These are phyloP conservation scores for Alternaria infectoria DNA, from an alignment of 2,329 filamentous ascomycete genomes.

Conservation along the genomic window DNA sequence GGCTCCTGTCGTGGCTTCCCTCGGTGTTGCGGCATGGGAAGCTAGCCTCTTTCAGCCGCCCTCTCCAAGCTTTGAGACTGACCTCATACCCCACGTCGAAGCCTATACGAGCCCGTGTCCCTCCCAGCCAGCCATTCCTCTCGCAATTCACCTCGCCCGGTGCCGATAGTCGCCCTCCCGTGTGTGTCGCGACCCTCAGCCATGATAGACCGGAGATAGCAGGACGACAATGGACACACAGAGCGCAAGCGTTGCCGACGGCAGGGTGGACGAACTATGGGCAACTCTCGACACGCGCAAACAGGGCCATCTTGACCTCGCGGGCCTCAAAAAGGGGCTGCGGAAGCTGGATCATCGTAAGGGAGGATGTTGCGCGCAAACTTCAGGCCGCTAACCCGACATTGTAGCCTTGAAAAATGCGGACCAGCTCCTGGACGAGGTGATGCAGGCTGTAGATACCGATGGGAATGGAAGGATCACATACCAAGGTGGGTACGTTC, in stretches of 20 bases:
- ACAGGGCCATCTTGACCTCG: constrained; percentile 81
- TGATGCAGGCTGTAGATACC: constrained; percentile 82
- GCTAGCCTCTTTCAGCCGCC: constrained; percentile 32
- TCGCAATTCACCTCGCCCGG: constrained; percentile 27
- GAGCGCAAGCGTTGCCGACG: constrained; percentile 78
- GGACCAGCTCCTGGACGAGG: constrained; percentile 79
- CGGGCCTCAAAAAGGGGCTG: constrained; percentile 82
- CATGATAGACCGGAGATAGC: constrained; percentile 50
- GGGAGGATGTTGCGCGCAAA: constrained; percentile 37
- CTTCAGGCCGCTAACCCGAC: constrained; percentile 27
- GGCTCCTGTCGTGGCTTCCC: constrained; percentile 17
- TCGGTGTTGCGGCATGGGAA: constrained; percentile 17
- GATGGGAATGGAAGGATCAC: constrained; percentile 89
- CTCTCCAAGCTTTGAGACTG: constrained; percentile 30
- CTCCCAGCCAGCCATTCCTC: constrained; percentile 27
- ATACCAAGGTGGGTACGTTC: constrained; percentile 70
- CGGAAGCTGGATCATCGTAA: constrained; percentile 90
- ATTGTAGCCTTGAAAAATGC: constrained; percentile 82
- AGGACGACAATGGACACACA: constrained; percentile 70
- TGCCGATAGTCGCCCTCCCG: constrained; percentile 23
- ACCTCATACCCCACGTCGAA: constrained; percentile 39
- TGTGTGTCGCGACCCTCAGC: constrained; percentile 38
- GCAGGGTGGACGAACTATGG: constrained; percentile 85
- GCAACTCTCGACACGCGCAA: constrained; percentile 76
- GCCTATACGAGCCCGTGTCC: constrained; percentile 23